Base-by-base conservation (phyloP, 2,329 filamentous ascomycete species). In the Didymella arachidicola region DNA sequence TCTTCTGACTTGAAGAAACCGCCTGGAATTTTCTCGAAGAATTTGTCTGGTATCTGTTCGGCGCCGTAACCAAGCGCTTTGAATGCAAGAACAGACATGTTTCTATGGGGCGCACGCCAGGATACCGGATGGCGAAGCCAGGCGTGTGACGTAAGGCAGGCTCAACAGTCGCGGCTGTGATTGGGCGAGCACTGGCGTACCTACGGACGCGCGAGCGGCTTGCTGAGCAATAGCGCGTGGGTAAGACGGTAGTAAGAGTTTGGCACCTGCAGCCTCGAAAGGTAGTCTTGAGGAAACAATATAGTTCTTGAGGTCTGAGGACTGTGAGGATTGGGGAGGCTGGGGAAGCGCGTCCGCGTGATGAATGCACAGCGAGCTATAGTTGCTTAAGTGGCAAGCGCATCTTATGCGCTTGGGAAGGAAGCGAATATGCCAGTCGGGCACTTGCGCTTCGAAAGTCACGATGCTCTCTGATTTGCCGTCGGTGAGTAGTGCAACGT, bases 41-140 rank as follows among this genome's bases (percentile, higher is more conserved):
- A 63, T 49, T 64, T 73, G 70, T 78, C 76, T 34, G 75, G 75
- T 55, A 77, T 75, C 62, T 71, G 72, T 56, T 77, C 74, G 42
- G 73, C 75, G 57, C 74, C 76, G 67, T 73, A 73, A 56, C 66
- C 67, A 29, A 78, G 65, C n/a, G 75, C 76, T 61, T 77, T 77
- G 54, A 77, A 70, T 30, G 74, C 75, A 48, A 78, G 70, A 30
- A 69, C 69, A 45, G 73, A 69, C 74, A 76, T 76, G 22, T 59
- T 71, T 63, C 62, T 61, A 65, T 39, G 53, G 57, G 52, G 50
- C 57, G 62, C 63, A 44, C 50, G 49, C 57, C 63, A 62, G 65
- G 63, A 72, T 73, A 64, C 71, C 51, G 59, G 61, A 59, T 66
- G 64, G 41, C 34, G 45, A 19, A 56, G 56, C 57, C 56, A 58